Percentiles rank a stretch among this genome's conserved stretches.
Evolutionary conservation across 805 yeast genomes (phyloP).

Genomic region (Candida methanosorbosa): DNA sequence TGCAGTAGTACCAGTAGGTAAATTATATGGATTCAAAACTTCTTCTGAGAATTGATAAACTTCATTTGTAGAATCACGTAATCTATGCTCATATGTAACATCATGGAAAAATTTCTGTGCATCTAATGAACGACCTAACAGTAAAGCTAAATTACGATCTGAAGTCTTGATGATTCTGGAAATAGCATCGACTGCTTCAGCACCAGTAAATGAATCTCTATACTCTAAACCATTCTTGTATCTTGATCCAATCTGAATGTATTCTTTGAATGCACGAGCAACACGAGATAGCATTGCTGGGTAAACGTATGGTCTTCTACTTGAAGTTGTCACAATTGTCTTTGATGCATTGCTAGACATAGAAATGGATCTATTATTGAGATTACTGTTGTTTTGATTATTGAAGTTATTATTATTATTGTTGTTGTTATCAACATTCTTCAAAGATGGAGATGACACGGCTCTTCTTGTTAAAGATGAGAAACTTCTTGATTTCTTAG

Average conservation of each 20-base stretch:
- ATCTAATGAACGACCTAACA: constrained; percentile 86
- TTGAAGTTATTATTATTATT: constrained; percentile 8
- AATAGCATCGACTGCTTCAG: constrained; percentile 88
- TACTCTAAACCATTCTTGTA: constrained; percentile 88
- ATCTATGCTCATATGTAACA: constrained; percentile 87
- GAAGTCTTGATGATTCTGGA: constrained; percentile 80
- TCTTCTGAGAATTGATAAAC: constrained; percentile 75
- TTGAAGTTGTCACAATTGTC: constrained; percentile 39
- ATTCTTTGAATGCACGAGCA: constrained; percentile 66
- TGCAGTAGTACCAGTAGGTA: not conserved
- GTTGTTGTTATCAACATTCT: constrained; percentile 19
- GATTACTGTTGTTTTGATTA: not conserved
- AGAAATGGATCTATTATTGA: constrained; percentile 10
- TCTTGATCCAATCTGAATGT: constrained; percentile 63
- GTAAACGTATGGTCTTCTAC: constrained; percentile 63
- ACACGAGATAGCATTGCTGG: constrained; percentile 87
- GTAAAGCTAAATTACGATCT: constrained; percentile 82
- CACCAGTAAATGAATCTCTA: constrained; percentile 89
- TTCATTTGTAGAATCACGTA: constrained; percentile 81
- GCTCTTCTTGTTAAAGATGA: constrained; percentile 34
- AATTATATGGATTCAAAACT: constrained; percentile 22
- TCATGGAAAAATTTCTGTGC: constrained; percentile 94
- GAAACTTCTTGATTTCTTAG: constrained; percentile 38
- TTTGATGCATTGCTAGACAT: constrained; percentile 27
- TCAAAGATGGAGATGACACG: constrained; percentile 22